These are phyloP conservation scores for Plenodomus biglobosus DNA, from an alignment of 2,329 filamentous ascomycete genomes.

Conservation along the genomic window DNA sequence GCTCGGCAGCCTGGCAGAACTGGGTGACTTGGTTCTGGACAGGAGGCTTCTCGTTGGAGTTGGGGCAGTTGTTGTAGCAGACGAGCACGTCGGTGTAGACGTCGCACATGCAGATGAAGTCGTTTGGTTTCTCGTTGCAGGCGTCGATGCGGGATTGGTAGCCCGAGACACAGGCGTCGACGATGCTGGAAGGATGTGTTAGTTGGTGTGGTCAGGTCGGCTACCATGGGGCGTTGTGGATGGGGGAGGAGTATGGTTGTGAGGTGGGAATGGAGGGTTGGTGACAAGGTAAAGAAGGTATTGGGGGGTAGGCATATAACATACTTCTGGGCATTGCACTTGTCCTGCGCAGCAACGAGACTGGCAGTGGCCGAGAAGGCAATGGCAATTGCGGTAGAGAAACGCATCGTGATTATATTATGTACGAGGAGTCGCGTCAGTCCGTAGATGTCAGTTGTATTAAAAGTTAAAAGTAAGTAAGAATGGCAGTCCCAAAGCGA, in stretches of 20 bases:
- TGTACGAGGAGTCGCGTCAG: background rate
- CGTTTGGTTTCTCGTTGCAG: slow-evolving; percentile 48
- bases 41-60: slow-evolving; percentile 42
- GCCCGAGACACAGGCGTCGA: slow-evolving; percentile 52
- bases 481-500: background rate
- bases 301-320: slow-evolving; percentile 6
- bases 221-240: no score
- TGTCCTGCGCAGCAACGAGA: slow-evolving; percentile 46
- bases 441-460: background rate
- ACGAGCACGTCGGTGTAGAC: slow-evolving; percentile 57
- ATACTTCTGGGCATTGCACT: slow-evolving; percentile 45
- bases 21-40: slow-evolving; percentile 41
- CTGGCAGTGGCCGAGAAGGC: slow-evolving; percentile 36
- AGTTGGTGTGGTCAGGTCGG: background rate
- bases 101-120: slow-evolving; percentile 61
- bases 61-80: slow-evolving; percentile 67
- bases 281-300: no score
- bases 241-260: no score
- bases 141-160: slow-evolving; percentile 46
- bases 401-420: slow-evolving; percentile 34
- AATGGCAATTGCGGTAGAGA: slow-evolving; percentile 30
- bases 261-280: no score
- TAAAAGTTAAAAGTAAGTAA: background rate
- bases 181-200: slow-evolving; percentile 45
- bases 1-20: slow-evolving; percentile 48